These are phyloP conservation scores for Lachnellula occidentalis DNA, from an alignment of 2,329 filamentous ascomycete species.

Conservation along the genomic window DNA sequence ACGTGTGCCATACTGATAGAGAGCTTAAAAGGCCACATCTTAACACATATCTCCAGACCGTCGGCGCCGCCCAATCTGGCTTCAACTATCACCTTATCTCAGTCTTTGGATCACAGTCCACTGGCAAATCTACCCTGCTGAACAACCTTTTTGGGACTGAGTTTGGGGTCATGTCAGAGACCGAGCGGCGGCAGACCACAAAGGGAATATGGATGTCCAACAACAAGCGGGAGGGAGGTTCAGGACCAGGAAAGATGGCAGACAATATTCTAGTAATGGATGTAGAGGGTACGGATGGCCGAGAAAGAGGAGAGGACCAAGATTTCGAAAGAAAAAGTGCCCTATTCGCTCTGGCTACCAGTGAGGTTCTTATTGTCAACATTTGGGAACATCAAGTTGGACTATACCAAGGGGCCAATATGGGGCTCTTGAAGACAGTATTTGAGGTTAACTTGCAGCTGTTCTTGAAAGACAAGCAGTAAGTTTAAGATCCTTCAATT, in stretches of 20 bases:
- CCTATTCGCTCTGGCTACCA: slow-evolving; percentile 92
- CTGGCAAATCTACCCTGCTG: slow-evolving; percentile 93
- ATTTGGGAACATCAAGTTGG: slow-evolving; percentile 99
- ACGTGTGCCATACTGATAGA: slow-evolving; percentile 14
- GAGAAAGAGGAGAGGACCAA: slow-evolving; percentile 94
- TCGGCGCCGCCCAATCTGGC: slow-evolving; percentile 77
- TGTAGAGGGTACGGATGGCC: slow-evolving; percentile 93
- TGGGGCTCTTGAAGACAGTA: slow-evolving; percentile 96
- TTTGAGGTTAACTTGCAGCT: slow-evolving; percentile 98
- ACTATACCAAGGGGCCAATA: slow-evolving; percentile 96
- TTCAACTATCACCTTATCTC: slow-evolving; percentile 99
- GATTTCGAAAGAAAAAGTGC: slow-evolving; percentile 99
- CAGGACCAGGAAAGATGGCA: slow-evolving; percentile 63
- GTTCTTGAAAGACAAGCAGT: slow-evolving; percentile 93
- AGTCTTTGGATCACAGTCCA: slow-evolving; percentile 97
- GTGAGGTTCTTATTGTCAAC: slow-evolving; percentile 96
- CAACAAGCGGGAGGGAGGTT: slow-evolving; percentile 63
- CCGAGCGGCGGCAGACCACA: slow-evolving; percentile 89
- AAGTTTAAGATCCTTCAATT: slow-evolving; percentile 33
- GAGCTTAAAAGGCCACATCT: slow-evolving; percentile 58
- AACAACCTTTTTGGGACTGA: slow-evolving; percentile 94
- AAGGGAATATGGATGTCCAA: slow-evolving; percentile 99
- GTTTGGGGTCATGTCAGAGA: slow-evolving; percentile 97
- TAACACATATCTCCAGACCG: slow-evolving; percentile 73
- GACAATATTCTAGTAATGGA: slow-evolving; percentile 99